These are phyloP conservation scores for Amoebophrya sp. DNA, from an alignment of 169 alveolate species.

Conservation along the genomic window DNA sequence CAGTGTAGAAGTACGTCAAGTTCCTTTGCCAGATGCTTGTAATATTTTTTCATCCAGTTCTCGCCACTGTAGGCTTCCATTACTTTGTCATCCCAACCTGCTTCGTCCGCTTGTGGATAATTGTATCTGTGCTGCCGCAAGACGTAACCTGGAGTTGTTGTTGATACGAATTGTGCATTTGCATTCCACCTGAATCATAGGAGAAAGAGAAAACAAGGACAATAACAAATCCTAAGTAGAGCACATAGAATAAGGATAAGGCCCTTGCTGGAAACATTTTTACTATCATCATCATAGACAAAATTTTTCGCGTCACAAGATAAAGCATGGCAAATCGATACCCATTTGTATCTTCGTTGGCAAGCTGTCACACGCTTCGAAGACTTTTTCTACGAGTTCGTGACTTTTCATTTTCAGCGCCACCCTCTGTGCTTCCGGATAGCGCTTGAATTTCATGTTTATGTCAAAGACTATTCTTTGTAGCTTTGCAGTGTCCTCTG, in stretches of 20 bases:
- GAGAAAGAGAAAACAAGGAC: background rate
- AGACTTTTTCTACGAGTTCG: constrained; percentile 32
- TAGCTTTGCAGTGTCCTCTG: constrained; percentile 53
- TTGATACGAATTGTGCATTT: background rate
- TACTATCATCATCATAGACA: background rate
- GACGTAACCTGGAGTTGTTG: background rate
- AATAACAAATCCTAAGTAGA: constrained; percentile 26
- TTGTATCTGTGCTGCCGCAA: background rate
- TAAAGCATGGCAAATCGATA: background rate
- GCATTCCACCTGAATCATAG: background rate
- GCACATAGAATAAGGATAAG: constrained; percentile 26
- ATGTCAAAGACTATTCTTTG: constrained; percentile 54
- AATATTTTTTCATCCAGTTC: background rate
- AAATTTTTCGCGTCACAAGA: background rate
- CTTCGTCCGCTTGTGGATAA: background rate
- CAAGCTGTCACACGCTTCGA: constrained; percentile 35
- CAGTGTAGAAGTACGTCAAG: background rate
- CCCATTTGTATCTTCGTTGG: constrained; percentile 26
- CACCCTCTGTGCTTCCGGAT: constrained; percentile 48
- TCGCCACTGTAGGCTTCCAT: background rate
- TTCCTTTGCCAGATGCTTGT: background rate
- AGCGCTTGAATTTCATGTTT: constrained; percentile 44
- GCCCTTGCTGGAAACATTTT: background rate
- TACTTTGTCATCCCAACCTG: background rate
- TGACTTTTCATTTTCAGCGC: constrained; percentile 43